Base-by-base conservation (phyloP, 306 rosid genomes). In the Carpinus fangiana region DNA sequence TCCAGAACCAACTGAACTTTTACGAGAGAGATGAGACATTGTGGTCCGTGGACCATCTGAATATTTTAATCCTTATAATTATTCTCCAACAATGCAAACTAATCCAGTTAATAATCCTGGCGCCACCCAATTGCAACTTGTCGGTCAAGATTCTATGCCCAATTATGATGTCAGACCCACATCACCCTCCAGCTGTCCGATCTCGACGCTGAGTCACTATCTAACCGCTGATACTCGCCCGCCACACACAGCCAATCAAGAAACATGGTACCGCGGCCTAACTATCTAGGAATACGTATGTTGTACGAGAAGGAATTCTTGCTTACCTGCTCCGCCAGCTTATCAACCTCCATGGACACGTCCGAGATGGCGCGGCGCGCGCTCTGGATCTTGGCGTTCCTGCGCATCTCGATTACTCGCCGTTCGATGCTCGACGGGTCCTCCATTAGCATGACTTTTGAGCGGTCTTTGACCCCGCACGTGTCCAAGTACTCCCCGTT, bases 391-490 rank as follows among this genome's bases (percentile, higher is more conserved):
- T 83, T 90, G 4, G 91, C 91, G 28, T 87, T 87, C 36, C 84
- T 46, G 2, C 85, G 81, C 87, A 83, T 91, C 88, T 86, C 84
- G 12, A 82, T 69, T 78, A 74, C 74, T 21, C 93, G 78, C 14
- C 88, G 83, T 71, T 89, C 96, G 13, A 89, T 89, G 84, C 98
- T 90, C 2, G 90, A 83, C 8, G 93, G 91, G 70, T 93, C 98
- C 72, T 93, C 89, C 12, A 85, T 69, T 1, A 93, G 73, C 20
- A 78, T 69, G 76, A 93, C 21, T 71, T 93, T 93, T 10, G 98
- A 91, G 21, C 90, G 41, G 73, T 91, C 93, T 80, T 91, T 93
- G 10, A 93, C 88, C 13, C 98, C 92, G 21, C 91, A 90, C 75
- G 47, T 77, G 73, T 93, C 98, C 67, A 91, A 78, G 53, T 83